Evolutionary conservation across 2,329 filamentous ascomycete genomes (phyloP).

Genomic region (Calcarisporium arbuscula): DNA sequence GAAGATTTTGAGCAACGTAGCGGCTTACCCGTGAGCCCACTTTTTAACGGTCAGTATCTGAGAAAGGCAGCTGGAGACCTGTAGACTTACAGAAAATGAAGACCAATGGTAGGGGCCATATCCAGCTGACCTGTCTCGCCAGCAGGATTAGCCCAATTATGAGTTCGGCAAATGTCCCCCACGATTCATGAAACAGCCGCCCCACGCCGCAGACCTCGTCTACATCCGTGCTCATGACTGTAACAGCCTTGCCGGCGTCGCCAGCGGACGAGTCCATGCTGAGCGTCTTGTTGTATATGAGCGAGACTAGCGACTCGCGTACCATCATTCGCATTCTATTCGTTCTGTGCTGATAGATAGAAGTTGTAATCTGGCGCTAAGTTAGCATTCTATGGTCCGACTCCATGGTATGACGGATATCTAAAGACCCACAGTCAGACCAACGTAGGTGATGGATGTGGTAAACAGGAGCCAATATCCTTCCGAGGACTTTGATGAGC

Average conservation of each 20-base stretch:
- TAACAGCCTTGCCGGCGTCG: constrained; percentile 26
- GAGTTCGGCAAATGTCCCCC: constrained; percentile 35
- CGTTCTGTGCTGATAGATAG: constrained; percentile 22
- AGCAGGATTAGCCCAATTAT: constrained; percentile 32
- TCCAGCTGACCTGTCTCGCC: constrained; percentile 32
- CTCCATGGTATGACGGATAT: too few relatives aligned
- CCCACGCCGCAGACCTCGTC: constrained; percentile 23
- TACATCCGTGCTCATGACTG: constrained; percentile 35
- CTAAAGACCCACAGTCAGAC: constrained; percentile 32
- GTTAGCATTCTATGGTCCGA: too few relatives aligned
- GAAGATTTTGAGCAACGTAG: constrained; percentile 31
- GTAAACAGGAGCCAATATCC: constrained; percentile 24
- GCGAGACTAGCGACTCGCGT: constrained; percentile 26
- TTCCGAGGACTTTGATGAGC: constrained; percentile 10
- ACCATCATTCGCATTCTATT: constrained; percentile 26
- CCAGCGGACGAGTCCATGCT: constrained; percentile 12
- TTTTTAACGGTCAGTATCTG: too few relatives aligned
- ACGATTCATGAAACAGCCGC: constrained; percentile 35
- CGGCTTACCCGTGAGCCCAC: constrained; percentile 35
- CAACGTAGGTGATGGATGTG: constrained; percentile 27
- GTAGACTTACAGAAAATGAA: constrained; percentile 34
- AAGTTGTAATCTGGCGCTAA: constrained; percentile 25
- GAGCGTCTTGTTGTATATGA: constrained; percentile 29
- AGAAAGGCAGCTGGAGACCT: too few relatives aligned
- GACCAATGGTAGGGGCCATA: constrained; percentile 32